phyloP scores from a whole-genome alignment of 768 basidiomycete species.

The Podaxis carcinomalis region DNA sequence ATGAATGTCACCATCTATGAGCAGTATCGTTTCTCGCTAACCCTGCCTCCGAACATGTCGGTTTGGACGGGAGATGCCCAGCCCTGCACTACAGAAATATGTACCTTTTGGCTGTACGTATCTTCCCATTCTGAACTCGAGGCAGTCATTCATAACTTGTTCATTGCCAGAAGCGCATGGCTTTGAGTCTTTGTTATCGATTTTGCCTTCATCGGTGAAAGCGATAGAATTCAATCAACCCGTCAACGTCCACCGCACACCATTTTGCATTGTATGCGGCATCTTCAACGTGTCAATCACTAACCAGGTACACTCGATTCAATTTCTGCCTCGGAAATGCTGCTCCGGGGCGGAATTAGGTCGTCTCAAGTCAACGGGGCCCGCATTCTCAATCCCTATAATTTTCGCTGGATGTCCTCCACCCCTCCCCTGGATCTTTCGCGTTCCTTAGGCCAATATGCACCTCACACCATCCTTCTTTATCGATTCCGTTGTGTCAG shows the following conservation, averaged over 20 bases:
- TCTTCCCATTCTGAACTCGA: not conserved
- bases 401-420: not conserved
- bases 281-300: no score
- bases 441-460: not conserved
- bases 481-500: not conserved
- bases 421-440: not conserved
- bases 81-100: no score
- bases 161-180: not conserved
- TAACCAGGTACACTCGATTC: no score
- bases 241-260: no score
- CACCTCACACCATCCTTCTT: not conserved
- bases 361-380: not conserved
- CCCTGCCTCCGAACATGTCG: no score
- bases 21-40: no score
- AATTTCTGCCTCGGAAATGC: not conserved
- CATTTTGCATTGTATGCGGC: no score
- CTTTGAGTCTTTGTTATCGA: not conserved
- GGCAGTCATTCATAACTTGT: not conserved
- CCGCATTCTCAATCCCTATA: not conserved
- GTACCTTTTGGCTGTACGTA: not conserved
- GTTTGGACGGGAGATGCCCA: no score
- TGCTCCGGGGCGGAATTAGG: not conserved
- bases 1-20: no score
- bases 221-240: no score
- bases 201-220: no score